Evolutionary conservation across 148 eudicot genomes (phyloP), one percentile per base, ranked within the genome.

Genomic region (Gaultheria prostrata): DNA sequence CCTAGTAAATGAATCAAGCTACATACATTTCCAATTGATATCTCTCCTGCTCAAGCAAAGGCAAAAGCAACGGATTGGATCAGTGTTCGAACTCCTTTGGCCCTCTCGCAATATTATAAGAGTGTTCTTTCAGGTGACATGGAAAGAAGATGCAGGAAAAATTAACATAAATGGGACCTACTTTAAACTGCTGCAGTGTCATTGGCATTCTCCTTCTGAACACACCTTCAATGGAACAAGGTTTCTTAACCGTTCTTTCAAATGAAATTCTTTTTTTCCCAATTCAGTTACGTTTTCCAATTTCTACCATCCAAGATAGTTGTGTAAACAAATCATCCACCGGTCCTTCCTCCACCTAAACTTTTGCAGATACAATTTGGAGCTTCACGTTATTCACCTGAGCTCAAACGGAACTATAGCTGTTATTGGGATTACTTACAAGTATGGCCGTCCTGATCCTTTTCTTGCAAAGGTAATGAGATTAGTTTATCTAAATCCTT

Each of bases 121-220:
- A 45, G 32, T 73, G 39, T 11, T 76, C 20, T 77, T 53, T 72
- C 86, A 89, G 91, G 78, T 89, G 26, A 35, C 7, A 54, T 89
- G 91, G 91, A 80, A 87, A 78, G 91, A 83, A 45, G 88, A 87
- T 74, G 91, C 89, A 13, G 89, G 89, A 14, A 35, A 83, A 24
- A 76, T 89, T 12, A 57, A 20, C 24, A 76, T 89, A 56, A 87
- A 87, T 35, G 88, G 84, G 74, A 87, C 85, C 2, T 35, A 56
- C 30, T 89, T 78, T 65, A 67, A 81, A 61, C 85, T 89, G 75
- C 32, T 57, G 4, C 89, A 87, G 57, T 85, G 88, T 49, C 88
- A 89, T 70, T 89, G 89, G 91, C 91, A 89, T 70, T 83, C 88
- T 13, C 91, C 91, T 54, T 81, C 91, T 1, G 91, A 89, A 65